These are phyloP conservation scores for Cutaneotrichosporon mucoides DNA, from an alignment of 1,284 basidiomycete genomes.

Conservation along the genomic window DNA sequence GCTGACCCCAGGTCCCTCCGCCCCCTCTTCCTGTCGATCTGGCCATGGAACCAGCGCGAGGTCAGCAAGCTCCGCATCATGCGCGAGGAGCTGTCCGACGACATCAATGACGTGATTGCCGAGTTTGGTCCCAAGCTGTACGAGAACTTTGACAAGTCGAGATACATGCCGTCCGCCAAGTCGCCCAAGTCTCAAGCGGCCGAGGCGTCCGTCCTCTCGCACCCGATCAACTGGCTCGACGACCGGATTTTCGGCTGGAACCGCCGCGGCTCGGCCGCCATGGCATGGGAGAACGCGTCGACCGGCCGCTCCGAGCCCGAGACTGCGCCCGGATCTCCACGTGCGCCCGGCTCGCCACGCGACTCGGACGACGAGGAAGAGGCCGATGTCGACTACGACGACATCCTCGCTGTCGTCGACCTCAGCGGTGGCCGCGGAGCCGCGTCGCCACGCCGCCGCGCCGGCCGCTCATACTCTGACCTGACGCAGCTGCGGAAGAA, in stretches of 20 bases:
- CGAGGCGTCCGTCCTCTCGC: slow-evolving; percentile 45
- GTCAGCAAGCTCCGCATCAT: slow-evolving; percentile 75
- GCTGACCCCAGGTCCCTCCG: slow-evolving; percentile 70
- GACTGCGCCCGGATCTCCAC: slow-evolving; percentile 36
- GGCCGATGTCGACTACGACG: slow-evolving; percentile 53
- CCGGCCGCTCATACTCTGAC: slow-evolving; percentile 36
- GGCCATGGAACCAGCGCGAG: slow-evolving; percentile 85
- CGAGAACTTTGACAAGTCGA: slow-evolving; percentile 82
- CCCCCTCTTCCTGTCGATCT: slow-evolving; percentile 82
- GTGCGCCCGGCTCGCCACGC: slow-evolving; percentile 35
- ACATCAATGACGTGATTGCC: slow-evolving; percentile 84
- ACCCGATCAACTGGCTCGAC: slow-evolving; percentile 50
- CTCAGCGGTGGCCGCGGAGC: slow-evolving; percentile 24
- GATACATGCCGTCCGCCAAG: slow-evolving; percentile 76
- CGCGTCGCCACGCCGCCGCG: slow-evolving; percentile 27
- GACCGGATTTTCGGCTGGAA: slow-evolving; percentile 50
- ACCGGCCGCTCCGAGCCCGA: slow-evolving; percentile 28
- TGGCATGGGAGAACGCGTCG: slow-evolving; percentile 39
- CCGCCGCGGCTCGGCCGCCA: slow-evolving; percentile 37
- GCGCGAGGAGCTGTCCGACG: slow-evolving; percentile 74
- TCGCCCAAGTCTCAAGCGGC: slow-evolving; percentile 33
- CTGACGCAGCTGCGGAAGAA: slow-evolving; percentile 11
- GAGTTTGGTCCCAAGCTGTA: slow-evolving; percentile 81
- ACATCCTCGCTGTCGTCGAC: slow-evolving; percentile 48
- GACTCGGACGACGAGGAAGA: slow-evolving; percentile 51